These are phyloP conservation scores for Vigna unguiculata DNA, from an alignment of 306 rosid genomes.

Conservation along the genomic window DNA sequence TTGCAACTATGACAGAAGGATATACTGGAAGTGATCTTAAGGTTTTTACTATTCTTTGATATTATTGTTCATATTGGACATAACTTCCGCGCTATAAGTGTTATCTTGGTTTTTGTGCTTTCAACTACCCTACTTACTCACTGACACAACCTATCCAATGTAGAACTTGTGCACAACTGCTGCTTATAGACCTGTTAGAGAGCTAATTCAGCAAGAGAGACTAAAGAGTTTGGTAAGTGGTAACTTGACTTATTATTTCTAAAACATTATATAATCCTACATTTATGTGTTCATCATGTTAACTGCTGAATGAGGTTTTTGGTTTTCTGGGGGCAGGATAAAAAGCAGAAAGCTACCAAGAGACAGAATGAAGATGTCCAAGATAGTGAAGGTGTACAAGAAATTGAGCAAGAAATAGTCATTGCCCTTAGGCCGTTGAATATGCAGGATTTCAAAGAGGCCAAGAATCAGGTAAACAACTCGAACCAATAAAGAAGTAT, in stretches of 20 bases:
- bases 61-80: neutral
- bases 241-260: neutral
- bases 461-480: conserved; percentile 73
- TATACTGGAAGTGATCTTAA: conserved; percentile 94
- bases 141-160: conserved; percentile 29
- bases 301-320: neutral
- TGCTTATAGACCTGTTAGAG: conserved; percentile 92
- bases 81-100: neutral
- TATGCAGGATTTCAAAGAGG: conserved; percentile 83
- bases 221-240: conserved; percentile 66
- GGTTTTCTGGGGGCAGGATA: conserved; percentile 54
- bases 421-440: conserved; percentile 82
- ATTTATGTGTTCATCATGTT: conserved; percentile 27
- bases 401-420: conserved; percentile 59
- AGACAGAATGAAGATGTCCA: conserved; percentile 39
- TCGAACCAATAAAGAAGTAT: neutral
- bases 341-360: conserved; percentile 59
- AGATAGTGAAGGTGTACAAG: conserved; percentile 23
- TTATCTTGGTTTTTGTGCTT: conserved; percentile 22
- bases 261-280: conserved; percentile 3
- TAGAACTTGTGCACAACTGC: conserved; percentile 95
- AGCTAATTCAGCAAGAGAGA: conserved; percentile 85
- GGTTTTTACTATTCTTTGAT: conserved; percentile 51
- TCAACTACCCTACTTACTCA: conserved; percentile 15
- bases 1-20: conserved; percentile 88